A percentile compares a stretch with the other conserved stretches of the same genome.
phyloP scores from a whole-genome alignment of 306 rosid species.

The Rosa persica region DNA sequence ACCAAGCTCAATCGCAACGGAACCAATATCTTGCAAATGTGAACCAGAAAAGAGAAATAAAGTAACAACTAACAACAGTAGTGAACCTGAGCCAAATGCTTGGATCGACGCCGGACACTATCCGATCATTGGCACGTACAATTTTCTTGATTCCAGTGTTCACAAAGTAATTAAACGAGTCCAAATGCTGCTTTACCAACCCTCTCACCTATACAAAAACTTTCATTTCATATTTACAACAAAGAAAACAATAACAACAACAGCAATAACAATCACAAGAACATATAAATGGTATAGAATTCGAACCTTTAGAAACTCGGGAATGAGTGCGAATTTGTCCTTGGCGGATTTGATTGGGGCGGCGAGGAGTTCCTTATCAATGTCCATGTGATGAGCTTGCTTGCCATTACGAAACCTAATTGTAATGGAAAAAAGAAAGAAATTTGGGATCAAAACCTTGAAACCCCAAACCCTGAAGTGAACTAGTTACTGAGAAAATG shows the following conservation, averaged over 20 bases:
- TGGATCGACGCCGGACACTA: conserved; percentile 38
- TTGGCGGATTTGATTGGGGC: conserved; percentile 79
- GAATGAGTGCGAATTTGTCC: conserved; percentile 82
- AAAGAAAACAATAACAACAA: background rate
- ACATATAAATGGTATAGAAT: background rate
- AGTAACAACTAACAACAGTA: background rate
- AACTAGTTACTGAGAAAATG: background rate
- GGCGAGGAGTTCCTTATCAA: conserved; percentile 61
- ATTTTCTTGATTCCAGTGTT: conserved; percentile 68
- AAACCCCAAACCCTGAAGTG: background rate
- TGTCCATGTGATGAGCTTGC: conserved; percentile 25
- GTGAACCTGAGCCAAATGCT: conserved; percentile 54
- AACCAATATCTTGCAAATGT: background rate
- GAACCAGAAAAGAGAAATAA: background rate
- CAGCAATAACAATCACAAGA: background rate
- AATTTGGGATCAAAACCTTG: background rate
- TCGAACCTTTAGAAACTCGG: conserved; percentile 80
- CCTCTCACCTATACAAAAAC: conserved; percentile 62
- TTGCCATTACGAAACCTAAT: conserved; percentile 20
- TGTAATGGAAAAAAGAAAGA: background rate
- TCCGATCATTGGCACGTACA: conserved; percentile 60
- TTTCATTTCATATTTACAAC: background rate
- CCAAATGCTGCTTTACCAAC: conserved; percentile 90
- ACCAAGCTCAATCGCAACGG: background rate
- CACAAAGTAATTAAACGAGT: conserved; percentile 85